phyloP scores from a whole-genome alignment of 495 filamentous ascomycete species.

The Xylaria venustula region DNA sequence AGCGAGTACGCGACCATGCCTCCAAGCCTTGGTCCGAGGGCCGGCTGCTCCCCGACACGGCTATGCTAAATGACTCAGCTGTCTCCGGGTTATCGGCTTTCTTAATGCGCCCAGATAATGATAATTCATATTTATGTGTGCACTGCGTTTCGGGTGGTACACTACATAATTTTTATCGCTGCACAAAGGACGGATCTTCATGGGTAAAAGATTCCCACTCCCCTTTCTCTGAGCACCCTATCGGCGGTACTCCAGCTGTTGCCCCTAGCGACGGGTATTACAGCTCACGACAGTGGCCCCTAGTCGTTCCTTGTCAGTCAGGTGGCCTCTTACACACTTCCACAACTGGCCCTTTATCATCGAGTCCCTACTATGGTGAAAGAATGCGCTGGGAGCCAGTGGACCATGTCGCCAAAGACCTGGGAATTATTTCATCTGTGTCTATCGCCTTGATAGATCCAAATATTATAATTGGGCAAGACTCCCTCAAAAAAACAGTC shows the following conservation, averaged over 20 bases:
- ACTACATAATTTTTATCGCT: neutral
- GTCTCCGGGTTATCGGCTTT: neutral
- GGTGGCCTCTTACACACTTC: slow-evolving; percentile 22
- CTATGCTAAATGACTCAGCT: slow-evolving; percentile 15
- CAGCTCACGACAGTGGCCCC: neutral
- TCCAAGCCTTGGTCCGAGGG: slow-evolving; percentile 19
- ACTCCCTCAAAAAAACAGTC: neutral
- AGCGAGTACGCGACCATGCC: slow-evolving; percentile 18
- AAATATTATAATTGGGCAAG: neutral
- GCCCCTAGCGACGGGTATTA: neutral
- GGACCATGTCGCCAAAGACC: slow-evolving; percentile 17
- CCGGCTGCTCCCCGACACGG: slow-evolving; percentile 14
- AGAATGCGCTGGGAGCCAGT: neutral
- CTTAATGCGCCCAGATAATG: neutral
- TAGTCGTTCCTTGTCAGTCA: slow-evolving; percentile 23
- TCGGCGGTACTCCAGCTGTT: slow-evolving; percentile 11
- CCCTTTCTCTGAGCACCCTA: neutral
- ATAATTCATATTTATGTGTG: neutral
- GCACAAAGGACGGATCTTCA: neutral
- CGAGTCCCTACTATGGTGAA: neutral
- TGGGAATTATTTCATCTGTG: slow-evolving; percentile 20
- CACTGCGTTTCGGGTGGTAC: slow-evolving; percentile 3
- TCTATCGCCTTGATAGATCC: slow-evolving; percentile 7
- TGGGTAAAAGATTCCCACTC: neutral
- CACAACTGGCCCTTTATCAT: neutral